A percentile compares a stretch with the other conserved stretches of the same genome.
Conservation (phyloP, 495 filamentous ascomycete genomes). For the Rostrohypoxylon terebratum region DNA sequence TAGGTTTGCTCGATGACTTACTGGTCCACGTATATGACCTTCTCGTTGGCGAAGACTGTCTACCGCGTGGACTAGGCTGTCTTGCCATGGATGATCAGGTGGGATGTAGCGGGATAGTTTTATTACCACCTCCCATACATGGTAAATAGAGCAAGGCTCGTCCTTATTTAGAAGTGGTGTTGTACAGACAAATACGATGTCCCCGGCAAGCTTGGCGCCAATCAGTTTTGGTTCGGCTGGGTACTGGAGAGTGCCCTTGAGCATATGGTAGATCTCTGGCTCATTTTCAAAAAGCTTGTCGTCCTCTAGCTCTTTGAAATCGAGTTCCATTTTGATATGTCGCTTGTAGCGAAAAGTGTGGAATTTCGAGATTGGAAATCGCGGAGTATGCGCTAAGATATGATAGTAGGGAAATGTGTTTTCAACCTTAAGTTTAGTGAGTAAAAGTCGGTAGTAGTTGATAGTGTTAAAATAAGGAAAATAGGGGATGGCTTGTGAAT, state of each 20-base stretch:
- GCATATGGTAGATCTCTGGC: neutral
- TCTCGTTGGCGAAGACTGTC: neutral
- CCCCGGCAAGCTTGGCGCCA: neutral
- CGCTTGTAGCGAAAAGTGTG: neutral
- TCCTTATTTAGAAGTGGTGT: neutral
- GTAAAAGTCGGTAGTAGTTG: no score
- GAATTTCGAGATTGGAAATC: neutral
- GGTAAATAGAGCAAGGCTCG: neutral
- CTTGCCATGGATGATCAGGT: neutral
- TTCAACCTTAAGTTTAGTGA: no score
- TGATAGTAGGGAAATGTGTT: neutral
- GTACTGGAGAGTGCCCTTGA: neutral
- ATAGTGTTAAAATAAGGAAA: no score
- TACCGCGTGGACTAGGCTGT: neutral
- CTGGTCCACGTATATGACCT: neutral
- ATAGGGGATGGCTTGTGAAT: no score
- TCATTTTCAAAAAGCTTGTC: neutral
- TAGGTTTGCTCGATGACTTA: neutral
- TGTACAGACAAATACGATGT: conserved; percentile 5
- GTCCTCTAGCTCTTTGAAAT: neutral
- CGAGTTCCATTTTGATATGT: neutral
- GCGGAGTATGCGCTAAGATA: neutral
- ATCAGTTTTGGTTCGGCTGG: neutral
- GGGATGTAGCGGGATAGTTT: neutral
- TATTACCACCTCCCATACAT: neutral